These are phyloP conservation scores for Mrakiaceae sp. DNA, from an alignment of 1,284 basidiomycete species.

Conservation along the genomic window DNA sequence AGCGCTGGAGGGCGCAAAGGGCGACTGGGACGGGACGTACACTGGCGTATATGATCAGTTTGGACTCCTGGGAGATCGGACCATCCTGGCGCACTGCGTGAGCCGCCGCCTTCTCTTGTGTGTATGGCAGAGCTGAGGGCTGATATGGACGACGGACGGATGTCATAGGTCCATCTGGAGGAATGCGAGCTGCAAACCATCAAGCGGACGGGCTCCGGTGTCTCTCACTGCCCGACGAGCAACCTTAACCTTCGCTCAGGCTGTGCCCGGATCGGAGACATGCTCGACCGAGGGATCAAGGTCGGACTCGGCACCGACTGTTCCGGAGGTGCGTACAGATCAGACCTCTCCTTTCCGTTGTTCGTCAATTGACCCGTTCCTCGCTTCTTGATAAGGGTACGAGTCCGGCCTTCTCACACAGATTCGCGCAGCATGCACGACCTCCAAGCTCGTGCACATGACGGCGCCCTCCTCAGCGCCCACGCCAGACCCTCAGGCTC, in stretches of 20 bases:
- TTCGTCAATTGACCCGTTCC: too few relatives aligned
- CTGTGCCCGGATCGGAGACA: slow-evolving; percentile 61
- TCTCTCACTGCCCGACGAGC: slow-evolving; percentile 86
- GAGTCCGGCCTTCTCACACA: slow-evolving; percentile 70
- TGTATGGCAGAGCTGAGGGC: too few relatives aligned
- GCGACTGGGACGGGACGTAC: slow-evolving; percentile 44
- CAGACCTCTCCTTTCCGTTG: too few relatives aligned
- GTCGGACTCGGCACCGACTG: slow-evolving; percentile 85
- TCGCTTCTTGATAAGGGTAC: slow-evolving; percentile 42
- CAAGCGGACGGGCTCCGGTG: slow-evolving; percentile 52
- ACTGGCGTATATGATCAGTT: slow-evolving; percentile 70
- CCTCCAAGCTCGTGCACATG: slow-evolving; percentile 55
- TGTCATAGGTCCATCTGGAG: slow-evolving; percentile 51
- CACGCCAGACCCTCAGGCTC: slow-evolving; percentile 16
- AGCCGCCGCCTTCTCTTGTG: background rate
- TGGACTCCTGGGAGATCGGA: slow-evolving; percentile 63
- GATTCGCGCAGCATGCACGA: slow-evolving; percentile 68
- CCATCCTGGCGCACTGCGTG: slow-evolving; percentile 73
- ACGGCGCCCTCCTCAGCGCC: slow-evolving; percentile 15
- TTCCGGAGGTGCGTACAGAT: slow-evolving; percentile 43
- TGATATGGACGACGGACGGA: too few relatives aligned
- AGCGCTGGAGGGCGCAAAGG: background rate
- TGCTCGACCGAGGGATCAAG: slow-evolving; percentile 76
- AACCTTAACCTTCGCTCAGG: slow-evolving; percentile 86
- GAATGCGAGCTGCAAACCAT: slow-evolving; percentile 62